A percentile compares a stretch with the other conserved stretches of the same genome.
These are phyloP conservation scores for Boletus reticulatus DNA, from an alignment of 768 basidiomycete species.

Conservation along the genomic window DNA sequence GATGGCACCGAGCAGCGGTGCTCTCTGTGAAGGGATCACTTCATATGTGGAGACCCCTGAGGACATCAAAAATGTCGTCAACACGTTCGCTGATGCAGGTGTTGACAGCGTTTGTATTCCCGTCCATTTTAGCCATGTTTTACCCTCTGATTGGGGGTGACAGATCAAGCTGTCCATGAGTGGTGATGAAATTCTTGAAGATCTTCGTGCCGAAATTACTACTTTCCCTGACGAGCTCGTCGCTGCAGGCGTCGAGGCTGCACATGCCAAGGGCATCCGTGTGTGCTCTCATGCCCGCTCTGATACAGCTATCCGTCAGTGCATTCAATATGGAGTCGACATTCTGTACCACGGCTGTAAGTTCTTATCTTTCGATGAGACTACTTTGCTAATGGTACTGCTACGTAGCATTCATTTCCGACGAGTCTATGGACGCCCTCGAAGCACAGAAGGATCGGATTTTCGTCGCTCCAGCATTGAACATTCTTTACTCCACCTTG, in stretches of 20 bases:
- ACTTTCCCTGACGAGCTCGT: conserved; percentile 36
- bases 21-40: conserved; percentile 33
- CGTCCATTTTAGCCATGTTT: neutral
- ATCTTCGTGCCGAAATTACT: conserved; percentile 34
- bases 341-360: conserved; percentile 30
- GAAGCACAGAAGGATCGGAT: conserved; percentile 35
- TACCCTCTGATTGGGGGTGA: neutral
- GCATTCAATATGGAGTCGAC: conserved; percentile 36
- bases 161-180: conserved; percentile 37
- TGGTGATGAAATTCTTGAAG: conserved; percentile 35
- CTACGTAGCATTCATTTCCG: conserved; percentile 33
- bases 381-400: conserved; percentile 11
- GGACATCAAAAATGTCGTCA: conserved; percentile 28
- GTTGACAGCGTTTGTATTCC: conserved; percentile 18
- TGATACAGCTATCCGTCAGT: conserved; percentile 33
- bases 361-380: neutral
- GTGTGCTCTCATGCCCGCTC: conserved; percentile 39
- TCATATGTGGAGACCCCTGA: conserved; percentile 28
- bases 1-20: conserved; percentile 33
- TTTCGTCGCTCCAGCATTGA: conserved; percentile 34
- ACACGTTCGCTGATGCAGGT: conserved; percentile 24
- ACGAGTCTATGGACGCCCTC: conserved; percentile 35
- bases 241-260: conserved; percentile 34
- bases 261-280: conserved; percentile 35
- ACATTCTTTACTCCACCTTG: conserved; percentile 27